Evolutionary conservation across 495 filamentous ascomycete species (phyloP), one percentile per base, ranked within the genome.

Genomic region (Ramalina intermedia): DNA sequence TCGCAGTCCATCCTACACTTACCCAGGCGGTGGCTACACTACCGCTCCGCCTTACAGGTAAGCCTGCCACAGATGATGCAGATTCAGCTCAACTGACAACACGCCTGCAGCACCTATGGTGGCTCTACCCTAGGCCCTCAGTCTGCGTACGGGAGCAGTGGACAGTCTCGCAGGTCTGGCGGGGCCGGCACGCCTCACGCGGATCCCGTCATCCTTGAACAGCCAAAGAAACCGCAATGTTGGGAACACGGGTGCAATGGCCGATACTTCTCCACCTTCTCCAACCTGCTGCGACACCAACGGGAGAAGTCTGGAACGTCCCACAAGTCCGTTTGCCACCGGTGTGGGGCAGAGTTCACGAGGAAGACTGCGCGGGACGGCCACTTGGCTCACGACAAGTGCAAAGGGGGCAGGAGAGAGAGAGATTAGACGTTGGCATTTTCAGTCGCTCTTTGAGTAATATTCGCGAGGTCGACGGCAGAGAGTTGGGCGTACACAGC

Each of bases 221-320:
- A 78, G 43, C 76, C 85, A 48, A 85, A 85, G 7, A 89, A 88
- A 64, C 87, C 88, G 4, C 88, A 93, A 61, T 95, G 88, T 65
- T 95, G 85, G 85, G 88, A 95, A 42, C 88, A 95, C 55, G 88
- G 87, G 8, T 95, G 88, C 72, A 93, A 94, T 58, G 88, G 88
- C 24, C 80, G 88, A 14, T 83, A 91, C 56, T 95, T 95, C 61
- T 93, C 86, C 2, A 95, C 88, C 12, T 95, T 95, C 61, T 93
- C 87, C 78, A 95, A 95, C 61, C 75, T 95, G 0, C 71, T 95
- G 5, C 75, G 88, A 36, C 88, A 95, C 59, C 88, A 95, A 60
- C 77, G 88, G n/a, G 88, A 95, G 61, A 94, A 91, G 61, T 90
- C 85, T 1, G 88, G 88, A 8, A 85, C 84, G 16, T 86, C 89